Evolutionary conservation across 2,329 filamentous ascomycete genomes (phyloP).

Genomic region (Ophiocordyceps camponoti-floridani): DNA sequence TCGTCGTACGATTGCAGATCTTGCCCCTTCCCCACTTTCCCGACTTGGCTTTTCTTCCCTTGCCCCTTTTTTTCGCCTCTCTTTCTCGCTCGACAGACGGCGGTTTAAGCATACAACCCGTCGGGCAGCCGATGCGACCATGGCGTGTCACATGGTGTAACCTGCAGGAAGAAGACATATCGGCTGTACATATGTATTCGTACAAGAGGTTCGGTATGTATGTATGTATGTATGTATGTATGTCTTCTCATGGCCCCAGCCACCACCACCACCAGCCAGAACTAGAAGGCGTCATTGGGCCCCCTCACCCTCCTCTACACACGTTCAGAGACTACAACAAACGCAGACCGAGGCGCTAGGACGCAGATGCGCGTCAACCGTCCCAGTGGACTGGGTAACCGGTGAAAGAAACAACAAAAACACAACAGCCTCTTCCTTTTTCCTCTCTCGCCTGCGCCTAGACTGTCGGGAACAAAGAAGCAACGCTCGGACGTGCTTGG

Average conservation of each 20-base stretch:
- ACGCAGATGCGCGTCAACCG: constrained; percentile 2
- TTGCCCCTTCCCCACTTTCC: background rate
- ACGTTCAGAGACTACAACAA: background rate
- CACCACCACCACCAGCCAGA: too few species aligned
- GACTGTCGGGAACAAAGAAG: constrained; percentile 1
- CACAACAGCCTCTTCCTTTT: too few species aligned
- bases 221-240: too few species aligned
- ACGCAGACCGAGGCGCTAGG: background rate
- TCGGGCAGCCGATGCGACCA: too few species aligned
- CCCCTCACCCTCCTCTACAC: too few species aligned
- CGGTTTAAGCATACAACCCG: too few species aligned
- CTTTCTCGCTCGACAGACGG: background rate
- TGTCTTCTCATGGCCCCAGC: too few species aligned
- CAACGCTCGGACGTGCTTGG: background rate
- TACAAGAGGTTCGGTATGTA: too few species aligned
- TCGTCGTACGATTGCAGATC: background rate
- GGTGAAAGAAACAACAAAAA: constrained; percentile 1
- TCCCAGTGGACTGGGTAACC: constrained; percentile 4
- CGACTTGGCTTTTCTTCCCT: background rate
- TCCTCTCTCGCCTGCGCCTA: background rate
- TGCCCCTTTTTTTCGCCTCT: background rate
- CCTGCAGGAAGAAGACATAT: too few species aligned
- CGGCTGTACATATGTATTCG: too few species aligned
- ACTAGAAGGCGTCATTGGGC: too few species aligned
- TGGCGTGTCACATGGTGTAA: too few species aligned